phyloP scores from a whole-genome alignment of 2,329 filamentous ascomycete species.

The Aspergillus persii region DNA sequence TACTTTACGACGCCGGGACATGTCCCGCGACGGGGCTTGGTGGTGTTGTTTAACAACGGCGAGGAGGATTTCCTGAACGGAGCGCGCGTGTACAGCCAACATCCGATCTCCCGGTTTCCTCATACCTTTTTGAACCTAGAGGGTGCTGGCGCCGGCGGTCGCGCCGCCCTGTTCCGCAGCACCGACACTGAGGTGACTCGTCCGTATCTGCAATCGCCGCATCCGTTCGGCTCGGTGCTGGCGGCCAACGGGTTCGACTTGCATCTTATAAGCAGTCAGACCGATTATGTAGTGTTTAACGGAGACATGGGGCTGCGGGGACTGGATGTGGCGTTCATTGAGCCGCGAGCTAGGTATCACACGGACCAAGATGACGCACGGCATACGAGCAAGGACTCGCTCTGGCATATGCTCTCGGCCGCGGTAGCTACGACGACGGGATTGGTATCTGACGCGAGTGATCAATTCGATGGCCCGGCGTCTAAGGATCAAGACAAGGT shows the following conservation, averaged over 20 bases:
- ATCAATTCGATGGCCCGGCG: conserved; percentile 61
- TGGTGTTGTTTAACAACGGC: conserved; percentile 88
- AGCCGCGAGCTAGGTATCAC: conserved; percentile 82
- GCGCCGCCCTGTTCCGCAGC: conserved; percentile 81
- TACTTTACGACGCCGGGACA: conserved; percentile 75
- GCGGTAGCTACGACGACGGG: conserved; percentile 71
- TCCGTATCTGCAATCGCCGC: conserved; percentile 67
- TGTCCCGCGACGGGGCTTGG: conserved; percentile 74
- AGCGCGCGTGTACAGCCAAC: conserved; percentile 77
- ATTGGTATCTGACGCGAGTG: conserved; percentile 66
- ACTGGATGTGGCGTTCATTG: conserved; percentile 87
- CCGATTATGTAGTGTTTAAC: conserved; percentile 84
- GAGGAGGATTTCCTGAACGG: conserved; percentile 93
- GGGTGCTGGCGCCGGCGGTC: conserved; percentile 86
- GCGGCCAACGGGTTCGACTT: conserved; percentile 79
- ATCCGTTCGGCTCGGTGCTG: conserved; percentile 82
- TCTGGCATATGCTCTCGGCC: conserved; percentile 96
- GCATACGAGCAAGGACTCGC: conserved; percentile 63
- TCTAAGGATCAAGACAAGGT: conserved; percentile 59
- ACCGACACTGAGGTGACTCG: conserved; percentile 83
- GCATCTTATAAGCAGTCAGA: conserved; percentile 77
- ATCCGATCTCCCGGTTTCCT: conserved; percentile 74
- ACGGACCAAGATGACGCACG: conserved; percentile 82
- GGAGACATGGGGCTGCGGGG: conserved; percentile 77
- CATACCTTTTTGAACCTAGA: conserved; percentile 94